phyloP scores from a whole-genome alignment of 192 early-diverging fungal genomes.

The Rhizophagus prolifer region DNA sequence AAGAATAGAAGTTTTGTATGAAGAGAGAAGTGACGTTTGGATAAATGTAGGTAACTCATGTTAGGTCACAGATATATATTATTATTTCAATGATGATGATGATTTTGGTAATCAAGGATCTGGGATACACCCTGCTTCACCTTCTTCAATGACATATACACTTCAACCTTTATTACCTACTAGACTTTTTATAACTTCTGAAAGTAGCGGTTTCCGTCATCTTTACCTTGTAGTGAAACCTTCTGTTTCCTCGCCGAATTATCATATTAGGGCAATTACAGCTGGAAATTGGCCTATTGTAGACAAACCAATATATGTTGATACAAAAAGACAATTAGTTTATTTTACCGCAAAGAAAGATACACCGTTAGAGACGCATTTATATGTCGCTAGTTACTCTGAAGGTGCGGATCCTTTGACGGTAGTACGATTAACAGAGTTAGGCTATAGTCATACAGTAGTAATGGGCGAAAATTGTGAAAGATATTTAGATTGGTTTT shows the following conservation, averaged over 20 bases:
- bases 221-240: slow-evolving; percentile 50
- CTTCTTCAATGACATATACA: not conserved
- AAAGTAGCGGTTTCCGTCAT: slow-evolving; percentile 61
- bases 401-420: slow-evolving; percentile 18
- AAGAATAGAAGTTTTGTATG: slow-evolving; percentile 48
- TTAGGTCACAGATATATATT: slow-evolving; percentile 39
- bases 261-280: slow-evolving; percentile 47
- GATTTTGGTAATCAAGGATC: not conserved
- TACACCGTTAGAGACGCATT: slow-evolving; percentile 57
- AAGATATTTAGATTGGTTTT: slow-evolving; percentile 52
- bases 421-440: slow-evolving; percentile 39
- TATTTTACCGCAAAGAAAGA: slow-evolving; percentile 64
- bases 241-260: slow-evolving; percentile 20
- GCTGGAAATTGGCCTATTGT: slow-evolving; percentile 58
- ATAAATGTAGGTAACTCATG: slow-evolving; percentile 53
- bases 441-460: slow-evolving; percentile 52
- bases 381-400: slow-evolving; percentile 55
- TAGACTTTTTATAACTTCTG: slow-evolving; percentile 55
- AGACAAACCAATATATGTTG: slow-evolving; percentile 58
- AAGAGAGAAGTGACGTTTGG: slow-evolving; percentile 56
- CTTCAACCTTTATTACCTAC: slow-evolving; percentile 19
- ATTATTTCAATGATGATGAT: slow-evolving; percentile 33
- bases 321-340: slow-evolving; percentile 47
- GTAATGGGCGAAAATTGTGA: slow-evolving; percentile 38
- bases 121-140: not conserved